A percentile compares a stretch with the other conserved stretches of the same genome.
phyloP scores from a whole-genome alignment of 257 asterid species.

The Catharanthus roseus region DNA sequence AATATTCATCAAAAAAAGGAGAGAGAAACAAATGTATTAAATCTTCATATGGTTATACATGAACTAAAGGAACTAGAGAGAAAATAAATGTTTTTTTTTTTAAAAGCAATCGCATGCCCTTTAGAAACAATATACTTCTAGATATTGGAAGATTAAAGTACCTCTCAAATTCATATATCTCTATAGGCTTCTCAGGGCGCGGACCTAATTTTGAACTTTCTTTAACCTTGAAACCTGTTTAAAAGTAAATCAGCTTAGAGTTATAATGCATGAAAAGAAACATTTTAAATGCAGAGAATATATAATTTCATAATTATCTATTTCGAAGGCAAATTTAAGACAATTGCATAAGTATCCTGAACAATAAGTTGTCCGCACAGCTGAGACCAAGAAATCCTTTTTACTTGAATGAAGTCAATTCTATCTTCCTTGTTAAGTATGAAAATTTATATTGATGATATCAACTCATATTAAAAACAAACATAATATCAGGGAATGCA shows the following conservation, averaged over 20 bases:
- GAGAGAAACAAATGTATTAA: constrained; percentile 29
- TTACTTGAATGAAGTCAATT: not conserved
- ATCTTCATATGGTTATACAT: constrained; percentile 21
- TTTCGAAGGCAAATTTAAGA: not conserved
- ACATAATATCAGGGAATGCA: not conserved
- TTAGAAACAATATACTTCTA: not conserved
- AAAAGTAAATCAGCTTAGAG: constrained; percentile 18
- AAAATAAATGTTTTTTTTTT: constrained; percentile 3
- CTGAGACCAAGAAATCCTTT: not conserved
- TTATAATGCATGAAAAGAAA: not conserved
- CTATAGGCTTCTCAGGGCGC: constrained; percentile 90
- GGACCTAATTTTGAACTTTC: constrained; percentile 83
- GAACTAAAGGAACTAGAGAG: not conserved
- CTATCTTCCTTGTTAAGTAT: not conserved
- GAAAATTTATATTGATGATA: not conserved
- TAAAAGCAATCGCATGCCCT: not conserved
- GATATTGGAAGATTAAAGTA: constrained; percentile 14
- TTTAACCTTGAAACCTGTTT: constrained; percentile 76
- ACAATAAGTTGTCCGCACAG: not conserved
- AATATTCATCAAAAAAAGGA: no score
- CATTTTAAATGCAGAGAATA: not conserved
- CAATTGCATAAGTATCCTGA: not conserved
- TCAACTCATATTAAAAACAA: not conserved
- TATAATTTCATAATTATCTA: not conserved
- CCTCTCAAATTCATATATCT: constrained; percentile 89